Percentiles rank a stretch among this genome's conserved stretches.
phyloP scores from a whole-genome alignment of 305 asterid genomes.

The Fraxinus greggii region DNA sequence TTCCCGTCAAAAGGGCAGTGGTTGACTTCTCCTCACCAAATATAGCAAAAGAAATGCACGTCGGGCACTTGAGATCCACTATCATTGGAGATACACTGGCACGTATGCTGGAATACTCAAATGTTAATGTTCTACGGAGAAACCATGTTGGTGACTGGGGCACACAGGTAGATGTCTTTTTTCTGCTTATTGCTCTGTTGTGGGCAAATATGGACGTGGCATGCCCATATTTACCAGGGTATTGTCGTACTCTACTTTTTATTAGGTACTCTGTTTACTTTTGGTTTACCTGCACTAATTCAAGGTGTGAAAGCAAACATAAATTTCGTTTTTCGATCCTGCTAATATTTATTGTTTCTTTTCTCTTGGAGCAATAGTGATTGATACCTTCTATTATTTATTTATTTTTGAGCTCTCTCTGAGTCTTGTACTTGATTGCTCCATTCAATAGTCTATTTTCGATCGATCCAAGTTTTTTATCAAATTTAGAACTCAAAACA shows the following conservation, averaged over 20 bases:
- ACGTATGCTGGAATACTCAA: conserved; percentile 85
- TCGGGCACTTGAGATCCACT: conserved; percentile 90
- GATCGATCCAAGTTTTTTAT: not conserved
- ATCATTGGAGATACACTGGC: conserved; percentile 93
- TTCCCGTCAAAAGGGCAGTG: conserved; percentile 68
- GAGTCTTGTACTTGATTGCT: not conserved
- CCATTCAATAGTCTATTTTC: not conserved
- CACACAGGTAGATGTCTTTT: conserved; percentile 59
- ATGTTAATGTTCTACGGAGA: conserved; percentile 81
- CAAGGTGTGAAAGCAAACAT: not conserved
- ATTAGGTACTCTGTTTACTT: not conserved
- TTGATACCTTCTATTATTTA: not conserved
- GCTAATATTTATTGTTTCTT: not conserved
- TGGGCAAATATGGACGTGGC: conserved; percentile 9
- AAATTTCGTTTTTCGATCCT: not conserved
- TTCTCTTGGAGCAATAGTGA: not conserved
- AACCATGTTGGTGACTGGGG: conserved; percentile 99
- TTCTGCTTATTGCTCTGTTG: not conserved
- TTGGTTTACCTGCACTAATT: not conserved
- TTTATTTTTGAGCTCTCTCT: not conserved
- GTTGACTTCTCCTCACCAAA: conserved; percentile 97
- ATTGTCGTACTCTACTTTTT: not conserved
- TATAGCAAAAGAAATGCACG: conserved; percentile 98
- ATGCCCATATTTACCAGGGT: not conserved
- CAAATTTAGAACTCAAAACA: not conserved